phyloP scores from a whole-genome alignment of 306 rosid genomes.

The Rubus idaeus region DNA sequence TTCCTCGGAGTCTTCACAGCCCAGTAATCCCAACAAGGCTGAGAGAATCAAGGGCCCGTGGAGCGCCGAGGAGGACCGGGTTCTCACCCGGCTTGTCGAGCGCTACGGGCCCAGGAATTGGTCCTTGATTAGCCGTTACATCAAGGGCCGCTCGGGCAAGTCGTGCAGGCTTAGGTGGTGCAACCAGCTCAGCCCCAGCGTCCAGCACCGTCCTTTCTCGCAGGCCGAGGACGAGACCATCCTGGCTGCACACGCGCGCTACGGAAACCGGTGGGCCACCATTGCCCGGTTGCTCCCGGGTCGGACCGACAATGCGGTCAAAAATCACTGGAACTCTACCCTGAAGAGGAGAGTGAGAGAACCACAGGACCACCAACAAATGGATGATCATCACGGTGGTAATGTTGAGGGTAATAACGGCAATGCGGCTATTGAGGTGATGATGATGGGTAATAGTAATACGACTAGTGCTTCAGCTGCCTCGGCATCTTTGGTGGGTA shows the following conservation, averaged over 20 bases:
- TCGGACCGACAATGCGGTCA: conserved; percentile 90
- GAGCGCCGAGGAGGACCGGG: conserved; percentile 92
- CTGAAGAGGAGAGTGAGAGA: conserved; percentile 63
- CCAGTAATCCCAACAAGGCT: conserved; percentile 19
- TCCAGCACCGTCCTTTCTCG: conserved; percentile 83
- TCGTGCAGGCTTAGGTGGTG: conserved; percentile 96
- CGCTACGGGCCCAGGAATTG: conserved; percentile 82
- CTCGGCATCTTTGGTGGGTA: background rate
- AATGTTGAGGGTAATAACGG: background rate
- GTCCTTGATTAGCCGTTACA: conserved; percentile 84
- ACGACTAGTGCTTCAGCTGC: background rate
- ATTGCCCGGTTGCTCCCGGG: conserved; percentile 90
- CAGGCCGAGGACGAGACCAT: conserved; percentile 75
- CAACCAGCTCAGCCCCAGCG: conserved; percentile 87
- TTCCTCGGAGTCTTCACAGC: conserved; percentile 55
- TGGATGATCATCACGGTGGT: background rate
- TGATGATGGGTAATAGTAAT: background rate
- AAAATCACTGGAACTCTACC: conserved; percentile 98
- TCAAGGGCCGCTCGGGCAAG: conserved; percentile 87
- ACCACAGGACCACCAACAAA: background rate
- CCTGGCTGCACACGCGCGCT: conserved; percentile 66
- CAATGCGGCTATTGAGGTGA: background rate
- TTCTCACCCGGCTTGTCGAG: conserved; percentile 75
- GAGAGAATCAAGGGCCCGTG: conserved; percentile 89
- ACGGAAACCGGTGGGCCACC: conserved; percentile 96